phyloP scores from a whole-genome alignment of 31 red algal species.

The Endocladia muricata region DNA sequence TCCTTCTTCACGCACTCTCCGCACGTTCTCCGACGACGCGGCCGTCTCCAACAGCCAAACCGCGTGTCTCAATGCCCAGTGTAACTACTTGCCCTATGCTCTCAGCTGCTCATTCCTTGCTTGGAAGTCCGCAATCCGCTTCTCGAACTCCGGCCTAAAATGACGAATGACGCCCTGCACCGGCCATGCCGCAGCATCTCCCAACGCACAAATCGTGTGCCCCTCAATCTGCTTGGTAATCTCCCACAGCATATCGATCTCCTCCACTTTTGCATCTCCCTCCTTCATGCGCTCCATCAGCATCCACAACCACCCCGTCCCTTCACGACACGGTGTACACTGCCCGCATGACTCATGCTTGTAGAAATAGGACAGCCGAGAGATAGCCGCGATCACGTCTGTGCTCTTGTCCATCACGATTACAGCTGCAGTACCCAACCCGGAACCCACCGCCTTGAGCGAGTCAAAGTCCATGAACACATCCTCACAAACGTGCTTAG shows the following conservation, averaged over 20 bases:
- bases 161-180: conserved; percentile 97
- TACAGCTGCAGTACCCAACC: conserved; percentile 90
- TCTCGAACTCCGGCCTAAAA: conserved; percentile 96
- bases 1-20: too few relatives aligned
- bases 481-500: conserved; percentile 83
- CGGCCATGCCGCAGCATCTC: conserved; percentile 97
- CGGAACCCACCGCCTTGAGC: conserved; percentile 85
- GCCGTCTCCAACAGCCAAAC: too few relatives aligned
- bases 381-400: conserved; percentile 92
- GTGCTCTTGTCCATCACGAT: conserved; percentile 99
- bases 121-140: conserved; percentile 84
- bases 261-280: conserved; percentile 90
- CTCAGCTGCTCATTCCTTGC: conserved; percentile 23
- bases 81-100: not conserved
- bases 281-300: conserved; percentile 90
- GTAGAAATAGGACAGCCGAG: conserved; percentile 93
- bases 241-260: conserved; percentile 97
- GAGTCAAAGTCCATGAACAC: conserved; percentile 99
- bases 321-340: conserved; percentile 98
- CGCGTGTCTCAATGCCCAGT: too few relatives aligned
- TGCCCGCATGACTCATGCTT: conserved; percentile 99
- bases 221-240: conserved; percentile 98
- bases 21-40: too few relatives aligned
- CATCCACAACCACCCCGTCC: conserved; percentile 94
- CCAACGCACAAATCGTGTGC: conserved; percentile 98